These are phyloP conservation scores for Carallia brachiata DNA, from an alignment of 345 rosid genomes.

Conservation along the genomic window DNA sequence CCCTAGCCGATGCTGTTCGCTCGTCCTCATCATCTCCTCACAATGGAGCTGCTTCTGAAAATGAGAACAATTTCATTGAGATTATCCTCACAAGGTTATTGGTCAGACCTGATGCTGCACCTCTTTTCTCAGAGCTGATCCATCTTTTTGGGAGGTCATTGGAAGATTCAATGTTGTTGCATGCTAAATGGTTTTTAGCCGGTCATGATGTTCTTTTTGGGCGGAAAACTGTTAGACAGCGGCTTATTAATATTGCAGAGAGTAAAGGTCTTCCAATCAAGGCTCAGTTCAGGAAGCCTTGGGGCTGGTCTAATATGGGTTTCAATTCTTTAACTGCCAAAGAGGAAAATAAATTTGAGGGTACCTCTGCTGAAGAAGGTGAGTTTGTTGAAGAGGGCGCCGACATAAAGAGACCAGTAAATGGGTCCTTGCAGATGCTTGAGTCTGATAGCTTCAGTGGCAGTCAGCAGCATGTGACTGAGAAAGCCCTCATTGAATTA, in stretches of 20 bases:
- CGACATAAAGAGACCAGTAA: constrained; percentile 46
- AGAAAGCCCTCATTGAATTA: constrained; percentile 78
- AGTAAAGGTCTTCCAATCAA: constrained; percentile 66
- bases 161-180: constrained; percentile 85
- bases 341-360: constrained; percentile 64
- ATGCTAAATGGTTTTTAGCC: constrained; percentile 84
- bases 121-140: constrained; percentile 87
- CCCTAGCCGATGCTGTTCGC: constrained; percentile 72
- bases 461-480: constrained; percentile 55
- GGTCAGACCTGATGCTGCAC: constrained; percentile 93
- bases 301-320: constrained; percentile 77
- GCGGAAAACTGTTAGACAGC: constrained; percentile 79
- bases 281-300: constrained; percentile 76
- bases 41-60: constrained; percentile 74
- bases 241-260: constrained; percentile 77
- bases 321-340: constrained; percentile 36
- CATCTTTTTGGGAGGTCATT: constrained; percentile 90
- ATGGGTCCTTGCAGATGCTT: constrained; percentile 33
- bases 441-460: constrained; percentile 45
- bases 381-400: constrained; percentile 78
- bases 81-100: constrained; percentile 89
- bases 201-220: constrained; percentile 89
- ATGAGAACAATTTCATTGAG: constrained; percentile 79
- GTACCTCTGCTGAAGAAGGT: constrained; percentile 72
- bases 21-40: constrained; percentile 69